phyloP scores from a whole-genome alignment of 192 early-diverging fungal species.

The Phlyctochytrium bullatum region DNA sequence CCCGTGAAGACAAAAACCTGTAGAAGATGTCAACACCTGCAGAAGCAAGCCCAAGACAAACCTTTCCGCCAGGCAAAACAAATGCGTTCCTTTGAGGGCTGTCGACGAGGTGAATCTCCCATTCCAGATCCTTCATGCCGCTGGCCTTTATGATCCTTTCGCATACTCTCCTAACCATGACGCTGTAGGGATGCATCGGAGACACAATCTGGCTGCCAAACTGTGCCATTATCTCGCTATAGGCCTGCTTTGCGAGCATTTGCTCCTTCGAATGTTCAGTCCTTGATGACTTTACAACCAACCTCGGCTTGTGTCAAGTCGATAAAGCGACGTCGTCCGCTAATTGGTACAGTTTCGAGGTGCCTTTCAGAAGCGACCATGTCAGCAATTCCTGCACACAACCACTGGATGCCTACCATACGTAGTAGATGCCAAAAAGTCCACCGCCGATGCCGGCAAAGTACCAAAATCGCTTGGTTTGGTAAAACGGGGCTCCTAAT shows the following conservation, averaged over 20 bases:
- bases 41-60: background rate
- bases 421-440: background rate
- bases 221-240: constrained; percentile 63
- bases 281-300: constrained; percentile 8
- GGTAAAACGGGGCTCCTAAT: background rate
- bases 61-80: constrained; percentile 76
- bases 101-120: constrained; percentile 92
- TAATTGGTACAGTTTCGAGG: constrained; percentile 73
- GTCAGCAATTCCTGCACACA: too few relatives aligned
- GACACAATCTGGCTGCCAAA: constrained; percentile 72
- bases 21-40: background rate
- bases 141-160: constrained; percentile 57
- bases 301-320: constrained; percentile 59
- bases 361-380: constrained; percentile 40
- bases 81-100: constrained; percentile 86
- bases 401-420: background rate
- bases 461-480: background rate
- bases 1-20: constrained; percentile 95
- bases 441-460: background rate
- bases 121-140: constrained; percentile 70
- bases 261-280: background rate
- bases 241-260: constrained; percentile 65
- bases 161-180: constrained; percentile 70
- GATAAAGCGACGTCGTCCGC: constrained; percentile 65
- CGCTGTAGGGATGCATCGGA: constrained; percentile 53